These are phyloP conservation scores for Chaetomium strumarium DNA, from an alignment of 2,329 filamentous ascomycete species.

Conservation along the genomic window DNA sequence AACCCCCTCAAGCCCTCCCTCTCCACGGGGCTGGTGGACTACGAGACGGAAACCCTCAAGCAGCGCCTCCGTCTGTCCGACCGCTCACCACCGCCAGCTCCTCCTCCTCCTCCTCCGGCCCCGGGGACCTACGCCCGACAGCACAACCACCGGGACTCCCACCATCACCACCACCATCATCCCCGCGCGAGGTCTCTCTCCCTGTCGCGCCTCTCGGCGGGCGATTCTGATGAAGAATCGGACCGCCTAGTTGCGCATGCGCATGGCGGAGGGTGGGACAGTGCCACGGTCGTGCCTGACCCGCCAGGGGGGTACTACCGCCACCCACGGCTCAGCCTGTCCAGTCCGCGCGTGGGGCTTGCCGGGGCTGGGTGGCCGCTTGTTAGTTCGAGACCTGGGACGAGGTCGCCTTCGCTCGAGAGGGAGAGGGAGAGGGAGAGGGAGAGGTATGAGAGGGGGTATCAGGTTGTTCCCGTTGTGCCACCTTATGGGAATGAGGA, in stretches of 20 bases:
- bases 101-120: neutral
- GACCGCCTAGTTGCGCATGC: neutral
- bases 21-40: neutral
- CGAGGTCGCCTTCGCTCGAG: neutral
- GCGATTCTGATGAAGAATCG: neutral
- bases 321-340: conserved; percentile 11
- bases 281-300: neutral
- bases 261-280: neutral
- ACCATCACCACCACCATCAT: neutral
- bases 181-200: conserved; percentile 5
- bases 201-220: neutral
- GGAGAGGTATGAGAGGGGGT: conserved; percentile 9
- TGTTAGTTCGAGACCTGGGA: neutral
- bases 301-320: conserved; percentile 13
- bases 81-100: neutral
- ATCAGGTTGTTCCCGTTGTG: neutral
- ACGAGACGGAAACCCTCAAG: conserved; percentile 7
- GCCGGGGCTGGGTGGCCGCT: conserved; percentile 5
- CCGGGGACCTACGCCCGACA: neutral
- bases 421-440: neutral
- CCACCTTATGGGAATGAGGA: neutral
- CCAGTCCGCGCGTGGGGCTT: conserved; percentile 4
- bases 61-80: conserved; percentile 14
- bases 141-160: neutral
- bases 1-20: conserved; percentile 2